phyloP scores from a whole-genome alignment of 1,284 basidiomycete genomes.

The Schizophyllum commune region DNA sequence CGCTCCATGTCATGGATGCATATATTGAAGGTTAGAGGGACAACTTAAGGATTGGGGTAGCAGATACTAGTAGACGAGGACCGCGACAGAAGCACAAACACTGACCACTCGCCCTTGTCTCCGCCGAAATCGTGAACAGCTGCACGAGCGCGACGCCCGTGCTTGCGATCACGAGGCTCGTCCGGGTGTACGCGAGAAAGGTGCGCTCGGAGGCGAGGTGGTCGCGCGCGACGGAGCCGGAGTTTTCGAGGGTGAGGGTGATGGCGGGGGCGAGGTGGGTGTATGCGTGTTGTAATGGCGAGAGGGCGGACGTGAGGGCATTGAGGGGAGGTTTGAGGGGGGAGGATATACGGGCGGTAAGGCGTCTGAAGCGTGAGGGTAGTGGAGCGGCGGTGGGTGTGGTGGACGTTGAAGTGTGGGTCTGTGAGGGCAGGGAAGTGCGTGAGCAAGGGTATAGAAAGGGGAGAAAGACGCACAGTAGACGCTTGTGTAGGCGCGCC shows the following conservation, averaged over 20 bases:
- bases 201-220: conserved; percentile 11
- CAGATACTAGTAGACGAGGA: not conserved
- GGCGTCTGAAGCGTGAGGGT: not conserved
- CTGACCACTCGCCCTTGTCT: not conserved
- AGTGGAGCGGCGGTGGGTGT: not conserved
- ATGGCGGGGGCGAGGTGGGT: not conserved
- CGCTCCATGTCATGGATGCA: too few species aligned
- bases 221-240: conserved; percentile 11
- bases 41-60: too few species aligned
- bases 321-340: too few species aligned
- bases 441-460: too few species aligned
- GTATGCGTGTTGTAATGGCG: too few species aligned
- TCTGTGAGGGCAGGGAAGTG: too few species aligned
- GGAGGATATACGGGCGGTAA: too few species aligned
- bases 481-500: not conserved
- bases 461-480: not conserved
- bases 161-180: conserved; percentile 10
- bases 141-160: conserved; percentile 14
- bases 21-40: too few species aligned
- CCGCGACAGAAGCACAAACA: too few species aligned
- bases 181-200: conserved; percentile 11
- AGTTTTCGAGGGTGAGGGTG: conserved; percentile 10
- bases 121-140: conserved; percentile 9
- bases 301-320: too few species aligned
- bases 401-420: not conserved